These are phyloP conservation scores for Diaporthe amygdali DNA, from an alignment of 2,329 filamentous ascomycete species.

Conservation along the genomic window DNA sequence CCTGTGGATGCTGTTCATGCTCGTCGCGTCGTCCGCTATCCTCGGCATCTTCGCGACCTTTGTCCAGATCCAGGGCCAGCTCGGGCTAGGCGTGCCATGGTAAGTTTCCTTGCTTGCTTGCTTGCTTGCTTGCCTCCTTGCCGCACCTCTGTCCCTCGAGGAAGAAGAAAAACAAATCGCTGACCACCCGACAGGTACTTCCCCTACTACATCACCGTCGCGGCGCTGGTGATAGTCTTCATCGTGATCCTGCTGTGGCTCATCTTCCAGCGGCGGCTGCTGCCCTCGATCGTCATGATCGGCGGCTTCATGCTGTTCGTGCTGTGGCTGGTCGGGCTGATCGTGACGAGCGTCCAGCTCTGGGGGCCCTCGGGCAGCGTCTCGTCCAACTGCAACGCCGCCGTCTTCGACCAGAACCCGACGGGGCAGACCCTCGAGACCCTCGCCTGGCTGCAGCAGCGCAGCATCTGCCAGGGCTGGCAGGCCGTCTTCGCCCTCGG, in stretches of 20 bases:
- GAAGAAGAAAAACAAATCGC: no score
- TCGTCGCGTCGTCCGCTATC: constrained; percentile 62
- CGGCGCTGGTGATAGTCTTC: constrained; percentile 66
- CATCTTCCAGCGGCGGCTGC: constrained; percentile 64
- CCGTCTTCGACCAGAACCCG: constrained; percentile 58
- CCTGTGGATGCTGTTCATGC: constrained; percentile 71
- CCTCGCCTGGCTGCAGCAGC: constrained; percentile 68
- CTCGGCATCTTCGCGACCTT: constrained; percentile 68
- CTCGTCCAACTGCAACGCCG: constrained; percentile 62
- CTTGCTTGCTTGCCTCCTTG: not conserved
- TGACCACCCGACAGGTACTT: constrained; percentile 73
- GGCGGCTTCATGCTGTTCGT: constrained; percentile 70
- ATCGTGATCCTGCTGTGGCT: constrained; percentile 69
- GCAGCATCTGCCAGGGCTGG: constrained; percentile 69
- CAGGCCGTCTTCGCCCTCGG: constrained; percentile 68
- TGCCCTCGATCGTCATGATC: constrained; percentile 67
- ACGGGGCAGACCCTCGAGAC: constrained; percentile 58
- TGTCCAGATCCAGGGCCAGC: constrained; percentile 60
- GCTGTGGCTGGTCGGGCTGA: constrained; percentile 70
- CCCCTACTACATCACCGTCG: constrained; percentile 67
- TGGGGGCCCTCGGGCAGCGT: constrained; percentile 66
- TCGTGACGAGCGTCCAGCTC: constrained; percentile 66
- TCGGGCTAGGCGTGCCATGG: constrained; percentile 65
- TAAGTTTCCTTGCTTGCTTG: constrained; percentile 40
- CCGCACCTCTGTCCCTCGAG: no score